Evolutionary conservation across 495 filamentous ascomycete species (phyloP).

Genomic region (Aspergillus bertholletiae): DNA sequence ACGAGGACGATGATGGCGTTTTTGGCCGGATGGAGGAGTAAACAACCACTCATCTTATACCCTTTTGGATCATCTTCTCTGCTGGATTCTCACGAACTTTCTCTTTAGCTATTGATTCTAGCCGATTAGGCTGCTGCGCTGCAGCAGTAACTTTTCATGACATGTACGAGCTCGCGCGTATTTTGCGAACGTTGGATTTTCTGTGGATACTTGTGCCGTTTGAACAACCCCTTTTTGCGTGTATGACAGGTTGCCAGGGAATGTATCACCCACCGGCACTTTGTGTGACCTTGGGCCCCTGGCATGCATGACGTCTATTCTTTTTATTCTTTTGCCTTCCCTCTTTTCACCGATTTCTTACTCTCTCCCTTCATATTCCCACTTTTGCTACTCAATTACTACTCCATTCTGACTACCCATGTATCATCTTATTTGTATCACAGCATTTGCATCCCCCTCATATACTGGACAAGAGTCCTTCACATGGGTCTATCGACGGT

Average conservation of each 20-base stretch:
- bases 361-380: constrained; percentile 4
- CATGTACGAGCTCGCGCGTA: constrained; percentile 43
- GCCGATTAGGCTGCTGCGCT: constrained; percentile 13
- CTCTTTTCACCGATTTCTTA: constrained; percentile 3
- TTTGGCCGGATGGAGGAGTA: constrained; percentile 97
- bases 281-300: constrained; percentile 7
- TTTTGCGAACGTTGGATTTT: constrained; percentile 20
- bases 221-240: constrained; percentile 21
- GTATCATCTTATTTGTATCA: neutral
- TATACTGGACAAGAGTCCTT: neutral
- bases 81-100: neutral
- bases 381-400: neutral
- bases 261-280: constrained; percentile 14
- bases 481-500: neutral
- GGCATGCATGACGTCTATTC: constrained; percentile 15
- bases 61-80: neutral
- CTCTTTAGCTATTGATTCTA: constrained; percentile 2
- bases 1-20: constrained; percentile 92
- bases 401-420: neutral
- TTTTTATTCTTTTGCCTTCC: constrained; percentile 8
- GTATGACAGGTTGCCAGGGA: constrained; percentile 22
- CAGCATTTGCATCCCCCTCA: constrained; percentile 1
- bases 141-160: constrained; percentile 27
- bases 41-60: constrained; percentile 11
- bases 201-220: constrained; percentile 28